Percentiles rank a stretch among this genome's conserved stretches.
These are phyloP conservation scores for Cladosporium colombiae DNA, from an alignment of 2,329 filamentous ascomycete genomes.

Conservation along the genomic window DNA sequence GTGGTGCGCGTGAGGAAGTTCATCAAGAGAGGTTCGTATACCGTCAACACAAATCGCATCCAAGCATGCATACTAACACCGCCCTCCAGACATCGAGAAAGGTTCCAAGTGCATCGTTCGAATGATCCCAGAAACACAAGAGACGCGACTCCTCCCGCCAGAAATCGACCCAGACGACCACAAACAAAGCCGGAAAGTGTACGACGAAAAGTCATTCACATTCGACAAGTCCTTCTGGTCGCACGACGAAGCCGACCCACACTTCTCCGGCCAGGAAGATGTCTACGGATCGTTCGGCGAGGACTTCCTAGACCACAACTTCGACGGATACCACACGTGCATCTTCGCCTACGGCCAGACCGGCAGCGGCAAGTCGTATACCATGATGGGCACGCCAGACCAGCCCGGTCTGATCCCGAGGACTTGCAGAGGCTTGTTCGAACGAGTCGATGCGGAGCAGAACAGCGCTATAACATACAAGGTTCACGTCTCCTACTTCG, in stretches of 20 bases:
- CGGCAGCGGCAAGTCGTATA: constrained; percentile 96
- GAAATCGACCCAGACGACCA: constrained; percentile 29
- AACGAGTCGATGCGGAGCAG: constrained; percentile 83
- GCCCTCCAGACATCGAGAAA: constrained; percentile 70
- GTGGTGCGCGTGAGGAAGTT: constrained; percentile 53
- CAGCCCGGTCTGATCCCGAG: constrained; percentile 89
- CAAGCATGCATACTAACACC: constrained; percentile 27
- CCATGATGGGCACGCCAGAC: constrained; percentile 88
- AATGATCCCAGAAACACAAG: constrained; percentile 87
- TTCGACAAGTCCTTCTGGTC: constrained; percentile 99
- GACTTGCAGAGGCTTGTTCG: constrained; percentile 93
- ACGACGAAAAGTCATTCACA: constrained; percentile 87
- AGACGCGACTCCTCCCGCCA: constrained; percentile 77
- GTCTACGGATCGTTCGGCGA: constrained; percentile 93
- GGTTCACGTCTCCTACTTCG: constrained; percentile 96
- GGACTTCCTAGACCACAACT: constrained; percentile 98
- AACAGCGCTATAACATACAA: constrained; percentile 93
- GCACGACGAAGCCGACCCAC: constrained; percentile 72
- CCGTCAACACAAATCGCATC: background rate
- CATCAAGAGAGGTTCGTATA: constrained; percentile 45
- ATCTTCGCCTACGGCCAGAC: constrained; percentile 87
- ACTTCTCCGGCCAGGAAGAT: constrained; percentile 90
- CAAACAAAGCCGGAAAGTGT: constrained; percentile 66
- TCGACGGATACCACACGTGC: constrained; percentile 98
- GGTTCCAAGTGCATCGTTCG: constrained; percentile 81